Evolutionary conservation across 306 rosid genomes (phyloP).

Genomic region (Quercus berberidifolia): DNA sequence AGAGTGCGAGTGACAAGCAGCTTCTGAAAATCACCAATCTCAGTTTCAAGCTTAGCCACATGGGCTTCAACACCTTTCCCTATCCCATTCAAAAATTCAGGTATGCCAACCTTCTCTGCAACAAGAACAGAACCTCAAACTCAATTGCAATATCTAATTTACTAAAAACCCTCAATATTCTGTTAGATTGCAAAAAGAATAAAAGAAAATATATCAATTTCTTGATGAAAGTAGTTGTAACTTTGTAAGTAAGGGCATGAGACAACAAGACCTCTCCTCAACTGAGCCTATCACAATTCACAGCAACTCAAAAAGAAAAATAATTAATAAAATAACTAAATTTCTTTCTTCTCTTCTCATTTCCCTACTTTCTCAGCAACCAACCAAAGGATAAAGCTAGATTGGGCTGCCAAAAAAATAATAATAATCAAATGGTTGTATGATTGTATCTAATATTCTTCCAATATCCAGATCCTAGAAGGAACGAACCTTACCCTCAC

Average conservation of each 20-base stretch:
- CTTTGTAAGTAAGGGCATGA: not conserved
- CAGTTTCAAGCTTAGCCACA: constrained; percentile 70
- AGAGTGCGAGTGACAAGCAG: constrained; percentile 80
- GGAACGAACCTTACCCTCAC: not conserved
- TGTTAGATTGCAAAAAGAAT: not conserved
- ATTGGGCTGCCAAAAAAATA: not conserved
- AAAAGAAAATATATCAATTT: not conserved
- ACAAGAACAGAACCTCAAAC: constrained; percentile 7
- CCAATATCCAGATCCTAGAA: not conserved
- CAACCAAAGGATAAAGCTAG: not conserved
- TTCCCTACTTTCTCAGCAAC: not conserved
- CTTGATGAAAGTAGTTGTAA: not conserved
- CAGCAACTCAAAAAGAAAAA: not conserved
- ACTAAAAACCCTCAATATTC: not conserved
- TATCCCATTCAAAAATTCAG: constrained; percentile 73
- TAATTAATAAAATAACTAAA: not conserved
- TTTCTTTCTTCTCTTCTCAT: not conserved
- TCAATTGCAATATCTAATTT: not conserved
- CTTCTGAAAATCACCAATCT: constrained; percentile 76
- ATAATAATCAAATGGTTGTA: not conserved
- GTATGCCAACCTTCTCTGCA: constrained; percentile 84
- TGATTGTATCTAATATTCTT: not conserved
- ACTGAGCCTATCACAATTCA: not conserved
- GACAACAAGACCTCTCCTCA: not conserved
- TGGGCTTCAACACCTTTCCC: constrained; percentile 81